Percentiles rank a stretch among this genome's conserved stretches.
Conservation (phyloP, 768 basidiomycete genomes). For the Leccinum pellstonianum region DNA sequence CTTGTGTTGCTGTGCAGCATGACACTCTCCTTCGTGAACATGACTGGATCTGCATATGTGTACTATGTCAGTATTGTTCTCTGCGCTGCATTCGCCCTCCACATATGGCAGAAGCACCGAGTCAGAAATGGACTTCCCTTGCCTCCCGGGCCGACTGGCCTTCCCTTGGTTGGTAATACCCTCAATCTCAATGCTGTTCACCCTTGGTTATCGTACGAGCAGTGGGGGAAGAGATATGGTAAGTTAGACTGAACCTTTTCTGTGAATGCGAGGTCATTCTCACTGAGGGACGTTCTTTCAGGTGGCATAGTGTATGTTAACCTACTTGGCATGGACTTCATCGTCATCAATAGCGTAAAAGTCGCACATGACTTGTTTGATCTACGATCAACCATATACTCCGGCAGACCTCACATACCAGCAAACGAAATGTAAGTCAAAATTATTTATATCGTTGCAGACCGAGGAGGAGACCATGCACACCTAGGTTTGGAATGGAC, state of each 20-base stretch:
- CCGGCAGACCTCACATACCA: slow-evolving; percentile 25
- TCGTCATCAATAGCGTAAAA: slow-evolving; percentile 25
- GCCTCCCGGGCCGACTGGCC: slow-evolving; percentile 51
- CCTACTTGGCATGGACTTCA: slow-evolving; percentile 28
- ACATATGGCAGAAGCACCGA: slow-evolving; percentile 15
- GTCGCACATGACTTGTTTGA: slow-evolving; percentile 26
- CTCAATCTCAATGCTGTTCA: slow-evolving; percentile 19
- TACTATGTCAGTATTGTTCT: slow-evolving; percentile 11
- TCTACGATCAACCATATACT: slow-evolving; percentile 28
- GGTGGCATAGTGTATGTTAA: slow-evolving; percentile 28
- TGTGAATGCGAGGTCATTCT: neutral
- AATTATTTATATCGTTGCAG: neutral
- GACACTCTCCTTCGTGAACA: neutral
- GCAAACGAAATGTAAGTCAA: slow-evolving; percentile 20
- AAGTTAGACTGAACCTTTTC: neutral
- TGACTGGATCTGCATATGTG: neutral
- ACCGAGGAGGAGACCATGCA: neutral
- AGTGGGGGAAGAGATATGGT: slow-evolving; percentile 37
- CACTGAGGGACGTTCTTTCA: neutral
- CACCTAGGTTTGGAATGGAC: slow-evolving; percentile 29
- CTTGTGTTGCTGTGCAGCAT: neutral
- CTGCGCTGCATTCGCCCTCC: slow-evolving; percentile 5
- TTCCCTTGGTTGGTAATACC: slow-evolving; percentile 33
- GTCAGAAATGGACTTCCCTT: slow-evolving; percentile 30
- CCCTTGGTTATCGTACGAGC: slow-evolving; percentile 35